Evolutionary conservation across 305 asterid species (phyloP), one percentile per base, ranked within the genome.

Genomic region (Solanum hybrid): DNA sequence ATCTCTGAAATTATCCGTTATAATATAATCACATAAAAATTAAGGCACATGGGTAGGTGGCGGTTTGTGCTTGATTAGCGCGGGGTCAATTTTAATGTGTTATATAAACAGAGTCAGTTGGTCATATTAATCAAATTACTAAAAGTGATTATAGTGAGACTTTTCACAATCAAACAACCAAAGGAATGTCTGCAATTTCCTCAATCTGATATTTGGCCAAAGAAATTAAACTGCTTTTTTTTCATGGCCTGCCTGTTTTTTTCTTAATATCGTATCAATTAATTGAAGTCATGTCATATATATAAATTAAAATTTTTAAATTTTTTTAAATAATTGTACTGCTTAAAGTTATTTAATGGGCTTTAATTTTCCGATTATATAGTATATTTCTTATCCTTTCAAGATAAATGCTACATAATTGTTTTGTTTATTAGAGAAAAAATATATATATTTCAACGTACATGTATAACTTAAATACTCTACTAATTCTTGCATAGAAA

Each of bases 161-260:
- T n/a, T 36, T 11, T 78, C 60, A 11, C 27, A 42, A 36, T 78
- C 32, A 36, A 78, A 10, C 60, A 78, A 78, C 85, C 11, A 78
- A 42, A 78, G 85, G 60, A 78, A 78, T 78, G 85, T 78, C 38
- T 45, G 85, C 56, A 78, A 78, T 78, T 78, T 78, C 27, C 85
- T 29, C 11, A 77, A 77, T 77, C 42, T 77, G 42, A 34, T 10
- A 29, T 11, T 78, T n/a, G 29, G 56, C 85, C 60, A n/a, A 36
- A 34, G 42, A 34, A 76, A 77, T 17, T 77, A 17, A 19, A 34
- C 3, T 76, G 40, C 81, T 72, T 72, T 72, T 72, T 76, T 76
- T 76, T 15, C 40, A 32, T 76, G 38, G 38, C 10, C 9, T 19
- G n/a, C 0, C 35, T 26, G 4, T 22, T n/a, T 66, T 45, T 13